A percentile compares a stretch with the other conserved stretches of the same genome.
These are phyloP conservation scores for Podospora conica DNA, from an alignment of 495 filamentous ascomycete species.

Conservation along the genomic window DNA sequence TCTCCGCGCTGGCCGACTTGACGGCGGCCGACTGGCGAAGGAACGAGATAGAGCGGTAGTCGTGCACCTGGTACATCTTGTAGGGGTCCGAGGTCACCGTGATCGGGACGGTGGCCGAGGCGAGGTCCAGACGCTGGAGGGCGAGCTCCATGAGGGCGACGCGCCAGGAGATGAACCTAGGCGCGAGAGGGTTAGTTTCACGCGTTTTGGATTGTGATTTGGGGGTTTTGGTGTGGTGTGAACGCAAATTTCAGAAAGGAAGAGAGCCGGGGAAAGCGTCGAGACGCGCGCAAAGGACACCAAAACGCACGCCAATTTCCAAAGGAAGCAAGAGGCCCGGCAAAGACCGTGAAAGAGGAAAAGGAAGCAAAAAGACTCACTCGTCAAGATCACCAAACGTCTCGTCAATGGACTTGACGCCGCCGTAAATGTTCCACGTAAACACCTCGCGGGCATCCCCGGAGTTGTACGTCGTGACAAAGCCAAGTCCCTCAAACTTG, in stretches of 20 bases:
- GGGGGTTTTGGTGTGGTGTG: too few species aligned
- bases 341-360: neutral
- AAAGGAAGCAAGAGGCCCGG: neutral
- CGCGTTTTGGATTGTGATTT: neutral
- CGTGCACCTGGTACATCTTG: conserved; percentile 83
- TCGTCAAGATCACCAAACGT: conserved; percentile 74
- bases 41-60: conserved; percentile 79
- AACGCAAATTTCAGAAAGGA: too few species aligned
- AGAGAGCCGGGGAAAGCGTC: too few species aligned
- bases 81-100: conserved; percentile 76
- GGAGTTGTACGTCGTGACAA: conserved; percentile 43
- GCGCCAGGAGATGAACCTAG: conserved; percentile 77
- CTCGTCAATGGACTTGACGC: conserved; percentile 58
- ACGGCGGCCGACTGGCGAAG: conserved; percentile 64
- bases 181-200: neutral
- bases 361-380: conserved; percentile 43
- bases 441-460: conserved; percentile 44
- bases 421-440: conserved; percentile 49
- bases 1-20: conserved; percentile 66
- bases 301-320: neutral
- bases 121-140: conserved; percentile 60
- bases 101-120: conserved; percentile 60
- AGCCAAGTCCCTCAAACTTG: conserved; percentile 55
- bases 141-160: conserved; percentile 81
- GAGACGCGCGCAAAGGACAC: too few species aligned